Evolutionary conservation across 1,139 yeast species (phyloP).

Genomic region (Spathaspora sp.): DNA sequence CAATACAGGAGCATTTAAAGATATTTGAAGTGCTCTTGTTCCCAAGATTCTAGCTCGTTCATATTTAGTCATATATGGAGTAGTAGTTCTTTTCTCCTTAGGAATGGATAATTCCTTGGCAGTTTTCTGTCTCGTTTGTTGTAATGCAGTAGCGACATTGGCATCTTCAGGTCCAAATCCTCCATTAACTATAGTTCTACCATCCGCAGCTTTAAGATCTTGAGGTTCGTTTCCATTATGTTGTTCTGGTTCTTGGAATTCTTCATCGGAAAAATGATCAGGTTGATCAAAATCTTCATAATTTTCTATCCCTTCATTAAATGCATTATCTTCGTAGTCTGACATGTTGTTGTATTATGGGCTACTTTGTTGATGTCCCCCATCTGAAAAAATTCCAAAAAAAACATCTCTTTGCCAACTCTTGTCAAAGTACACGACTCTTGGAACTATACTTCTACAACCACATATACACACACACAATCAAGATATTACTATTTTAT

Average conservation of each 20-base stretch:
- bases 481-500: no score
- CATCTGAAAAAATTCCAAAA: neutral
- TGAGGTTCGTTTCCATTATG: constrained; percentile 29
- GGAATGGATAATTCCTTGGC: constrained; percentile 85
- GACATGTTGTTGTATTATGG: constrained; percentile 31
- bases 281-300: constrained; percentile 77
- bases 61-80: constrained; percentile 98
- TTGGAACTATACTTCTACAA: neutral
- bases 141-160: constrained; percentile 37
- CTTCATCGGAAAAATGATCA: constrained; percentile 71
- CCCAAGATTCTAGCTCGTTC: constrained; percentile 97
- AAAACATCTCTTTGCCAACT: neutral
- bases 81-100: constrained; percentile 83
- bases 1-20: constrained; percentile 96
- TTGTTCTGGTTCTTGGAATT: constrained; percentile 32
- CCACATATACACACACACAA: neutral
- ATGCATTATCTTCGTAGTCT: constrained; percentile 53
- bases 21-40: constrained; percentile 92
- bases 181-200: constrained; percentile 68
- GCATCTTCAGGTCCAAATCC: constrained; percentile 61
- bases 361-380: neutral
- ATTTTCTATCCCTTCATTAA: constrained; percentile 78
- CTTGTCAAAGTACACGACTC: neutral
- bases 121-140: constrained; percentile 41
- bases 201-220: constrained; percentile 68